phyloP scores from a whole-genome alignment of 306 rosid species.

The Parietaria judaica region DNA sequence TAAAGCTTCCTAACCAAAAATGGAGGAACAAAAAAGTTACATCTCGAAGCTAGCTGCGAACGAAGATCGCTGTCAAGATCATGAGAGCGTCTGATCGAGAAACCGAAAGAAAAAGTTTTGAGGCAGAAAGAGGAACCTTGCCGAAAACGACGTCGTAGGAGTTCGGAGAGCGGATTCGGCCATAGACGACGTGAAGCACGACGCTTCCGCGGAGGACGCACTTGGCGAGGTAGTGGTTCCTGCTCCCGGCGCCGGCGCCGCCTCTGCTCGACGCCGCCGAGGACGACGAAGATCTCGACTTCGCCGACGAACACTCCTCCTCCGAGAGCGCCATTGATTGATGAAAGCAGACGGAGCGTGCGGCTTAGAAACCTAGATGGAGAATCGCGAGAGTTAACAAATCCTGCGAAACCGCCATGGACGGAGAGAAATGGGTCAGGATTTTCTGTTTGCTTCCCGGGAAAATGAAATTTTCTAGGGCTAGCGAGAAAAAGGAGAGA shows the following conservation, averaged over 20 bases:
- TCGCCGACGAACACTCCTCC: slow-evolving; percentile 83
- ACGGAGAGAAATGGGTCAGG: background rate
- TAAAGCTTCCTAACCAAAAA: background rate
- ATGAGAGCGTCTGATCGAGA: background rate
- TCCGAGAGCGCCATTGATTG: slow-evolving; percentile 72
- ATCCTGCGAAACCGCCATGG: slow-evolving; percentile 79
- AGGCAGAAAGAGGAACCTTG: slow-evolving; percentile 34
- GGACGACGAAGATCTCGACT: slow-evolving; percentile 57
- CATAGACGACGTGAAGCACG: slow-evolving; percentile 77
- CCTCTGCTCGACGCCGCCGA: slow-evolving; percentile 12
- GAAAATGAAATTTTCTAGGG: slow-evolving; percentile 6
- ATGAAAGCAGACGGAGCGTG: background rate
- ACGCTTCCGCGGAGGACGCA: slow-evolving; percentile 73
- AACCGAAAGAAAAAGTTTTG: no score
- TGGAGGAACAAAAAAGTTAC: background rate
- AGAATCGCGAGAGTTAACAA: background rate
- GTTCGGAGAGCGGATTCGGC: slow-evolving; percentile 62
- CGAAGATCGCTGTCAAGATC: background rate
- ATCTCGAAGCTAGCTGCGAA: background rate
- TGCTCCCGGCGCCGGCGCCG: slow-evolving; percentile 20
- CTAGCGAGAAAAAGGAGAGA: background rate
- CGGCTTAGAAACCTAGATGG: background rate
- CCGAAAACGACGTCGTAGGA: slow-evolving; percentile 74
- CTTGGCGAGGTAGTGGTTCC: slow-evolving; percentile 64
- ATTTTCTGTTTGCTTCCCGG: slow-evolving; percentile 7